Base-by-base conservation (phyloP, 805 yeast genomes). In the Schwanniomyces yamadae region DNA sequence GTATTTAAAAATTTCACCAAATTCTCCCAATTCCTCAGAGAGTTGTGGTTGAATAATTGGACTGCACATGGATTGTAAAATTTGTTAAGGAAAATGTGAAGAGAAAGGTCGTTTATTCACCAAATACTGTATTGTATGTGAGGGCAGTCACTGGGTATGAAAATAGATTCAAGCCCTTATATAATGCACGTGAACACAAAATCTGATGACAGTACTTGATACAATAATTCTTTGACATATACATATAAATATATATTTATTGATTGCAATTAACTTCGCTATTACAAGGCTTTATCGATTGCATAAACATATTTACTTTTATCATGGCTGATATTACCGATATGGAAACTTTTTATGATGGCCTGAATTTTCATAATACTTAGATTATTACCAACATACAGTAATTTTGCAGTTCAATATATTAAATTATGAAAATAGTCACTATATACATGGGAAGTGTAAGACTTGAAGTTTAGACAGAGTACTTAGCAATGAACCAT, bases 401-500 rank as follows among this genome's bases (percentile, higher is more conserved):
- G n/a, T n/a, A n/a, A n/a, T n/a, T n/a, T n/a, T n/a, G n/a, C n/a
- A n/a, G n/a, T n/a, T n/a, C n/a, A n/a, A n/a, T n/a, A n/a, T n/a
- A n/a, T n/a, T n/a, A n/a, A n/a, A n/a, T 5, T 27, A 14, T 27
- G 17, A 11, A 27, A 16, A 27, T 15, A 5, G 17, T 27, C 13
- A 12, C 29, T 27, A 27, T 27, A 20, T 19, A 29, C 23, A 29
- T 29, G 32, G 18, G 12, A 19, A 11, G 17, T 12, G 12, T 25
- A 11, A 32, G n/a, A 9, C 17, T 23, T 23, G 15, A 27, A 31
- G 33, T 12, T 31, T 34, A 34, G 14, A 25, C 18, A 10, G 39
- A 37, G 48, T 66, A 58, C 46, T 52, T 61, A 36, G 62, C 58
- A 34, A 68, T 69, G 37, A 68, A 66, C 70, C 79, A 81, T 54